These are phyloP conservation scores for Fusarium sp. DNA, from an alignment of 2,329 filamentous ascomycete genomes.

Conservation along the genomic window DNA sequence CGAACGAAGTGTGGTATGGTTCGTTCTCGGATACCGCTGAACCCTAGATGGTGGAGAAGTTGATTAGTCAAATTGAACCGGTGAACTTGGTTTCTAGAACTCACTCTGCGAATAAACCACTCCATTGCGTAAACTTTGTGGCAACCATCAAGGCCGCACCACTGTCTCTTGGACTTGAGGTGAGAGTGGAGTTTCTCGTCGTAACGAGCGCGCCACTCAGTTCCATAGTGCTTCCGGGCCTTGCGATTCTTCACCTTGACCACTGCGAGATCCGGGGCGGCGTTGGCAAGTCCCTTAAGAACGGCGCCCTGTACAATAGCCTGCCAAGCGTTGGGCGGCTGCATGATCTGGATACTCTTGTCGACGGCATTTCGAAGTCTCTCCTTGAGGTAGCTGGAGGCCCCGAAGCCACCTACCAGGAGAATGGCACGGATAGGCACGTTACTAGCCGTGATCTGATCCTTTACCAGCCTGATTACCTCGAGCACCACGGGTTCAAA, in stretches of 20 bases:
- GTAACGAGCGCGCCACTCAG: constrained; percentile 49
- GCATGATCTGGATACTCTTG: constrained; percentile 54
- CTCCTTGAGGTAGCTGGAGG: constrained; percentile 58
- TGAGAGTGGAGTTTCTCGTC: constrained; percentile 47
- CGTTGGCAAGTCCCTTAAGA: constrained; percentile 58
- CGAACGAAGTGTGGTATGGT: constrained; percentile 50
- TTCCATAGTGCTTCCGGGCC: constrained; percentile 59
- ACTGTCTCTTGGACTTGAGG: constrained; percentile 49
- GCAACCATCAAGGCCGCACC: constrained; percentile 53
- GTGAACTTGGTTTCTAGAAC: neutral
- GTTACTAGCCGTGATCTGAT: constrained; percentile 54
- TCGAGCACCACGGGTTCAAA: constrained; percentile 58
- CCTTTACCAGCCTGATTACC: constrained; percentile 56
- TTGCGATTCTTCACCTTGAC: constrained; percentile 55
- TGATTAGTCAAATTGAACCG: constrained; percentile 3
- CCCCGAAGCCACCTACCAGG: constrained; percentile 59
- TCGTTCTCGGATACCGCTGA: constrained; percentile 55
- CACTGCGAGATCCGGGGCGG: constrained; percentile 49
- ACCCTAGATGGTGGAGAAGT: constrained; percentile 41
- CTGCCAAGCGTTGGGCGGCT: constrained; percentile 60
- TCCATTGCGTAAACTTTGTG: constrained; percentile 55
- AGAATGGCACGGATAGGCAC: constrained; percentile 56
- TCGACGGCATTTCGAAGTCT: constrained; percentile 52
- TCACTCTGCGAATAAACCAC: constrained; percentile 57
- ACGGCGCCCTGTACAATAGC: constrained; percentile 62